A percentile compares a stretch with the other conserved stretches of the same genome.
phyloP scores from a whole-genome alignment of 2,329 filamentous ascomycete genomes.

The Eutypa lata region DNA sequence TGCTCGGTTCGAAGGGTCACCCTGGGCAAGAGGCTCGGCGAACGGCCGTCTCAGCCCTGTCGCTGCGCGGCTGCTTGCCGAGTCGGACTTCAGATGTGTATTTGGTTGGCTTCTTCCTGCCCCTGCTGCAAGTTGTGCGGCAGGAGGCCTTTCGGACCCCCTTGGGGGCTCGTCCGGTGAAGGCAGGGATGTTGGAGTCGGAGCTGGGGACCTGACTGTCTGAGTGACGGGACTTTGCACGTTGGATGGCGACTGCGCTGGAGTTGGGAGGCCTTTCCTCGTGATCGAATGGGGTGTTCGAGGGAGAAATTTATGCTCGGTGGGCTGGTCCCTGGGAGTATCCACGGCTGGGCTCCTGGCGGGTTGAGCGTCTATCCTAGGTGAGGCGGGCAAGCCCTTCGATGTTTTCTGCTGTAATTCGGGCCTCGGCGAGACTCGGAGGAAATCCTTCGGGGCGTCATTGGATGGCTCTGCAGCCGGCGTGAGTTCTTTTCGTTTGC shows the following conservation, averaged over 20 bases:
- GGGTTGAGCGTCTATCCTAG: background rate
- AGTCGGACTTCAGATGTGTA: background rate
- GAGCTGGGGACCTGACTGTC: background rate
- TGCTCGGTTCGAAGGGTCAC: background rate
- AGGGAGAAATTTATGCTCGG: background rate
- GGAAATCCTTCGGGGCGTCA: background rate
- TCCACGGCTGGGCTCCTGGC: background rate
- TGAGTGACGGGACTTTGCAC: background rate
- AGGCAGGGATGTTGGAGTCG: background rate
- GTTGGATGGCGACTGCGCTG: background rate
- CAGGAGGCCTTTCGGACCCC: background rate
- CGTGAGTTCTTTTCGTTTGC: constrained; percentile 19
- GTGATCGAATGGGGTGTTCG: background rate
- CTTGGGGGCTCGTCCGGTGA: background rate
- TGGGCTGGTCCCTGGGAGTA: background rate
- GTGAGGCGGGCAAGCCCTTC: background rate
- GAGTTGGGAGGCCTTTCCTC: background rate
- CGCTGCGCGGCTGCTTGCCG: background rate
- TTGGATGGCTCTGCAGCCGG: constrained; percentile 4
- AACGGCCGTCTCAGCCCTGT: background rate
- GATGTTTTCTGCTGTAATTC: background rate
- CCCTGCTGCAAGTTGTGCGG: background rate
- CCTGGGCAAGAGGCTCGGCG: background rate
- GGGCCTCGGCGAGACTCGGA: background rate
- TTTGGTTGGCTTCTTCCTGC: background rate